Base-by-base conservation (phyloP, 176 grass and related monocot species). In the Oryza australiensis region DNA sequence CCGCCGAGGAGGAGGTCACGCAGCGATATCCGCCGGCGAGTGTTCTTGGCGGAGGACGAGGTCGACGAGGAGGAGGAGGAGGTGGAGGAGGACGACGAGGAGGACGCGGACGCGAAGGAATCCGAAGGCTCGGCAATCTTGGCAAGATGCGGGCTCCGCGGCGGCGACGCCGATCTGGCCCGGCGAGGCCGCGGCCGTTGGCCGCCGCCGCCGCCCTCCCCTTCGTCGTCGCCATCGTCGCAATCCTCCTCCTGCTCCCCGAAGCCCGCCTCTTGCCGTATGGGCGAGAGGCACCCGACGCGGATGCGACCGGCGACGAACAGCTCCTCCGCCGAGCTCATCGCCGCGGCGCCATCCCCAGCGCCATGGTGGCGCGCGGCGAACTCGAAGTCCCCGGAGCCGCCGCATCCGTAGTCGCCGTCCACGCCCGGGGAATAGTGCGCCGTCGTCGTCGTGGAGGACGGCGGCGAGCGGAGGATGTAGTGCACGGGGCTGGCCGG, bases 261-360 rank as follows among this genome's bases (percentile, higher is more conserved):
- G 57, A 5, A 45, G 5, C 10, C 79, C 2, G 7, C 24, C 22
- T 5, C 30, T 15, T 60, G 72, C 4, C 27, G n/a, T 59, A 89
- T 68, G 5, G 78, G 88, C 45, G 83, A 73, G 45, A 86, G 83
- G 37, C 66, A 46, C 3, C 78, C 78, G 28, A 89, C 78, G 60
- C 88, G 88, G 83, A 89, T 89, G 46, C 88, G 88, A 59, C 88
- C 88, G 3, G 80, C 86, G 27, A 75, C 62, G 65, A 87, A 87
- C 70, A 87, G 85, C 43, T 84, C 84, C 70, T 84, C 88, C 46
- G 83, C 83, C 43, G 73, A 89, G 88, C 88, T 78, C 88, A 89
- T 78, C 43, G 26, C 68, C 29, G 22, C 40, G 10, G 5, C 33
- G 3, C 3, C 57, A 16, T 15, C n/a, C 2, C 40, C 55, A 30